Evolutionary conservation across 2,329 filamentous ascomycete species (phyloP).

Genomic region (Aureobasidium sp.): DNA sequence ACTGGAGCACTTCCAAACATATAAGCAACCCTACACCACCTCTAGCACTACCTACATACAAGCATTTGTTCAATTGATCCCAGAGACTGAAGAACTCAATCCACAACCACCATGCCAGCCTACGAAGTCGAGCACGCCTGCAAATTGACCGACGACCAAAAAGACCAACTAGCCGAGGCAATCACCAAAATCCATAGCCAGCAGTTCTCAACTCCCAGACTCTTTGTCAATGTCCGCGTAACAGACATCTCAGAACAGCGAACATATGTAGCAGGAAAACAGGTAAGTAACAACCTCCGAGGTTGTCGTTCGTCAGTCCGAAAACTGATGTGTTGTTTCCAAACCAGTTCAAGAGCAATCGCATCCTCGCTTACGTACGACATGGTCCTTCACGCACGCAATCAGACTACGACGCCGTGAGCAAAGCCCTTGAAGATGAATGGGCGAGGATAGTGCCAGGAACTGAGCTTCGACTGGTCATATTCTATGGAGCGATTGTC

Average conservation of each 20-base stretch:
- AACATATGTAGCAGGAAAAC: constrained; percentile 32
- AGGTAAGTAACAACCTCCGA: constrained; percentile 4
- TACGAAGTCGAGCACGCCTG: constrained; percentile 36
- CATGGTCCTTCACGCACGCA: constrained; percentile 26
- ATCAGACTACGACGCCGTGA: constrained; percentile 25
- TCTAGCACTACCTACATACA: neutral
- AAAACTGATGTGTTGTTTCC: neutral
- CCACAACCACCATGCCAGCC: constrained; percentile 31
- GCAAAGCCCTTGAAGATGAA: constrained; percentile 18
- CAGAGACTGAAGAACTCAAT: neutral
- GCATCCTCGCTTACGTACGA: constrained; percentile 30
- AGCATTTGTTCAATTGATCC: neutral
- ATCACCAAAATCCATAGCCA: constrained; percentile 36
- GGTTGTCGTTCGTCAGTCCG: too few species aligned
- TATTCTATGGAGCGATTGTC: constrained; percentile 21
- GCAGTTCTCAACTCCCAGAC: constrained; percentile 34
- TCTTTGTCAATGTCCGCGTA: constrained; percentile 40
- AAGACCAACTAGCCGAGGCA: constrained; percentile 31
- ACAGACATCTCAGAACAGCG: constrained; percentile 21
- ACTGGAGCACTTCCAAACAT: neutral
- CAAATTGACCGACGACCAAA: constrained; percentile 27
- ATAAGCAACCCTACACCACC: neutral
- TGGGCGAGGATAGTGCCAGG: constrained; percentile 26
- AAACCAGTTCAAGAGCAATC: constrained; percentile 21
- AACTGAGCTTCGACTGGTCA: constrained; percentile 19